These are phyloP conservation scores for Hyaloscypha hepaticicola DNA, from an alignment of 495 filamentous ascomycete genomes.

Conservation along the genomic window DNA sequence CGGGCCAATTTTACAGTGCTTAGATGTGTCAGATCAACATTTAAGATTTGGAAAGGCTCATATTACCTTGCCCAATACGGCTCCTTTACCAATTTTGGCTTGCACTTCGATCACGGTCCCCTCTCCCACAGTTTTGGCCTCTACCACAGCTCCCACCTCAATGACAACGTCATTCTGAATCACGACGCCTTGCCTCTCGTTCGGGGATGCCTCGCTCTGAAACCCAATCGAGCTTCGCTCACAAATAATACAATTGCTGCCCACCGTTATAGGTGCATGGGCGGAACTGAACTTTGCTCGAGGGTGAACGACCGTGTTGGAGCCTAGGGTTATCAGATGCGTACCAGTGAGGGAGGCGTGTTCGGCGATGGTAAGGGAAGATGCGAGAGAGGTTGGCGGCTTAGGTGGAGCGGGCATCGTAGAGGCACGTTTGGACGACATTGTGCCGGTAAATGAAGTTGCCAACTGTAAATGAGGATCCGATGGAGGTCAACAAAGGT, in stretches of 20 bases:
- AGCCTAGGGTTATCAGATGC: conserved; percentile 67
- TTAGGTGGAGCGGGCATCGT: conserved; percentile 51
- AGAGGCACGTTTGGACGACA: conserved; percentile 50
- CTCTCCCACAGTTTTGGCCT: conserved; percentile 61
- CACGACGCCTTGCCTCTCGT: conserved; percentile 37
- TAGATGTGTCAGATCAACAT: conserved; percentile 11
- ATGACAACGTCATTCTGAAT: conserved; percentile 59
- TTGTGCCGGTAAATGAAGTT: neutral
- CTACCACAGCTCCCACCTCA: conserved; percentile 60
- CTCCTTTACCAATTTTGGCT: conserved; percentile 57
- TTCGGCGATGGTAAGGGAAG: conserved; percentile 71
- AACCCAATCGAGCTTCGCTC: conserved; percentile 66
- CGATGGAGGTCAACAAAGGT: neutral
- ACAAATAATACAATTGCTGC: conserved; percentile 70
- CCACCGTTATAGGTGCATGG: conserved; percentile 69
- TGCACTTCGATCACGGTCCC: conserved; percentile 62
- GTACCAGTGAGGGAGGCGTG: conserved; percentile 70
- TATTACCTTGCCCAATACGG: conserved; percentile 62
- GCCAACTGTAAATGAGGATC: neutral
- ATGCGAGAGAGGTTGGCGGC: conserved; percentile 69
- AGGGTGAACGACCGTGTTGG: conserved; percentile 79
- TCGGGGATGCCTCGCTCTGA: conserved; percentile 31
- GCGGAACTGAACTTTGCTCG: conserved; percentile 67
- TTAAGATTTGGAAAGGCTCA: conserved; percentile 3
- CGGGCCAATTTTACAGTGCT: conserved; percentile 55